Percentiles rank a stretch among this genome's conserved stretches.
phyloP scores from a whole-genome alignment of 148 eudicot genomes.

The Persicaria maculosa region DNA sequence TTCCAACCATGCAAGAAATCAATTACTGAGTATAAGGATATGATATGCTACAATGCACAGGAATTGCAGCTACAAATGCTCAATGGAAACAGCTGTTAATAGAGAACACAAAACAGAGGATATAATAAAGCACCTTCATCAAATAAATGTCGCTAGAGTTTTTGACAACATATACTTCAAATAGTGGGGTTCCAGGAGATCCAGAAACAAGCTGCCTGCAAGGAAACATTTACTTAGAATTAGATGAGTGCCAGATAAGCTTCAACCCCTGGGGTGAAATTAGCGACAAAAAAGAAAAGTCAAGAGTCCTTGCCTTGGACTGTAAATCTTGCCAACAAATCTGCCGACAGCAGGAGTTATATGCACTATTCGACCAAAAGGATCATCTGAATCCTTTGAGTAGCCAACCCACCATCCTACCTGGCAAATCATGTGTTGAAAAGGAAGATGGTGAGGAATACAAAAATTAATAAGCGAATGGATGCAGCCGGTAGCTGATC shows the following conservation, averaged over 20 bases:
- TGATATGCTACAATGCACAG: background rate
- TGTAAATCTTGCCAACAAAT: constrained; percentile 77
- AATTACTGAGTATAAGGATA: background rate
- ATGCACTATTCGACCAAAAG: constrained; percentile 75
- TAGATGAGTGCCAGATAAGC: background rate
- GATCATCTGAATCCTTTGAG: constrained; percentile 84
- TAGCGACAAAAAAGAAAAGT: background rate
- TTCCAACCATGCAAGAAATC: background rate
- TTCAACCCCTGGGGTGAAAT: background rate
- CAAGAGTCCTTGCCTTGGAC: constrained; percentile 52
- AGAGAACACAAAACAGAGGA: background rate
- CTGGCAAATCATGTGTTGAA: constrained; percentile 26
- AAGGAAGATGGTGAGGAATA: background rate
- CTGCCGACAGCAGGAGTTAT: constrained; percentile 91
- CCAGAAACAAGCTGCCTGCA: constrained; percentile 81
- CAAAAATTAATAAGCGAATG: background rate
- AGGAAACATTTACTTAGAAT: constrained; percentile 5
- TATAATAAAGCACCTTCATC: constrained; percentile 55
- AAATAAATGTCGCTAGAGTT: constrained; percentile 51
- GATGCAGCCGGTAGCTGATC: background rate
- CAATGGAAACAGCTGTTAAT: background rate
- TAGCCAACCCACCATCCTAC: constrained; percentile 98
- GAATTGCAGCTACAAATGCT: background rate
- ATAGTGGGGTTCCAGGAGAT: constrained; percentile 84
- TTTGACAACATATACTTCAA: constrained; percentile 85